A percentile compares a stretch with the other conserved stretches of the same genome.
Evolutionary conservation across 2,329 filamentous ascomycete genomes (phyloP).

Genomic region (Tolypocladium cylindrosporum): DNA sequence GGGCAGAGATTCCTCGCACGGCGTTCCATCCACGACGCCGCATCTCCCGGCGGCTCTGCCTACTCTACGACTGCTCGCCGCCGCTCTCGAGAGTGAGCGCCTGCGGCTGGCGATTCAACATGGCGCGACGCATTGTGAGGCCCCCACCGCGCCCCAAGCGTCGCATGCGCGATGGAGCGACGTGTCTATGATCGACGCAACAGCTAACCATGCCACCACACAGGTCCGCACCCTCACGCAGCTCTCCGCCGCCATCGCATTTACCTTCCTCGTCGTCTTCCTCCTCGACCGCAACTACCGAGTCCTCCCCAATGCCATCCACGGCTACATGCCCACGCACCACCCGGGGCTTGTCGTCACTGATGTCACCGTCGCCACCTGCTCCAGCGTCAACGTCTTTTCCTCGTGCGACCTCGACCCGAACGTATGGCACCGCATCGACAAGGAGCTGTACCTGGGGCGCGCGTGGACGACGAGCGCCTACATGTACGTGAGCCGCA

Average conservation of each 20-base stretch:
- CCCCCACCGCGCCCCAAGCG: not conserved
- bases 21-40: not conserved
- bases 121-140: slow-evolving; percentile 28
- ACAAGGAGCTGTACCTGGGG: slow-evolving; percentile 81
- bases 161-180: not conserved
- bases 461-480: slow-evolving; percentile 65
- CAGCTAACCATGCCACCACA: not conserved
- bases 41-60: not conserved
- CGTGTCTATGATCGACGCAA: not conserved
- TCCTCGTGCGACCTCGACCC: slow-evolving; percentile 67
- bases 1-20: not conserved
- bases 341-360: slow-evolving; percentile 78
- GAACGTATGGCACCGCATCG: slow-evolving; percentile 66
- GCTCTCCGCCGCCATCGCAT: slow-evolving; percentile 53
- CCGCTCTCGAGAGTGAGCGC: not conserved
- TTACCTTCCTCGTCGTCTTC: slow-evolving; percentile 63
- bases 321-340: slow-evolving; percentile 78
- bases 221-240: slow-evolving; percentile 64
- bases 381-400: slow-evolving; percentile 64
- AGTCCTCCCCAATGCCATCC: slow-evolving; percentile 74
- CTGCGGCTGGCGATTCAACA: slow-evolving; percentile 6
- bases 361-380: slow-evolving; percentile 70
- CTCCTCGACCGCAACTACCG: slow-evolving; percentile 83
- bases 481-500: slow-evolving; percentile 73
- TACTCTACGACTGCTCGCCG: not conserved